These are phyloP conservation scores for Avena sativa DNA, from an alignment of 176 grass and related monocot species.

Conservation along the genomic window DNA sequence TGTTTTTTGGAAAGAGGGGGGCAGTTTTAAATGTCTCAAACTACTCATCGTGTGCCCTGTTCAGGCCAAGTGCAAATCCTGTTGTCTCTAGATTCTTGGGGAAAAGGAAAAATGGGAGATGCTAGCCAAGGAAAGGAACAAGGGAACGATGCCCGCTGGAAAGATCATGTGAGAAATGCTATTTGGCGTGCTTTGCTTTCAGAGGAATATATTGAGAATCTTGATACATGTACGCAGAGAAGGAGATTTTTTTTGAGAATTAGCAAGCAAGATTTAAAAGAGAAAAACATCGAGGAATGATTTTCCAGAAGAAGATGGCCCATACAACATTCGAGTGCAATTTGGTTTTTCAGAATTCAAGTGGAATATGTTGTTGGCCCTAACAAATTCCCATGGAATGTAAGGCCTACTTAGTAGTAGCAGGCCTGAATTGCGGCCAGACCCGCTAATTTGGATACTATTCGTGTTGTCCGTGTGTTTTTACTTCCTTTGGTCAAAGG, in stretches of 20 bases:
- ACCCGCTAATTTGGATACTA: no score
- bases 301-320: background rate
- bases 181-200: slow-evolving; percentile 6
- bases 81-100: slow-evolving; percentile 14
- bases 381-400: background rate
- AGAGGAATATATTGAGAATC: background rate
- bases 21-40: background rate
- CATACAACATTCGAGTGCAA: no score
- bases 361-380: background rate
- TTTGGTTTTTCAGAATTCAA: background rate
- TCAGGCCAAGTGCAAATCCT: background rate
- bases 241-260: background rate
- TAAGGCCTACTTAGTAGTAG: background rate
- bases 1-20: slow-evolving; percentile 28
- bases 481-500: no score
- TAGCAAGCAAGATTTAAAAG: background rate
- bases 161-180: slow-evolving; percentile 4
- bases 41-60: background rate
- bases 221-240: background rate
- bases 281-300: background rate
- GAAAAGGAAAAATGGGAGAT: slow-evolving; percentile 10
- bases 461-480: no score
- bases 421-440: background rate
- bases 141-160: slow-evolving; percentile 6
- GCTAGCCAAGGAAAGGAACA: slow-evolving; percentile 8